A percentile compares a stretch with the other conserved stretches of the same genome.
These are phyloP conservation scores for Litchi chinensis DNA, from an alignment of 345 rosid genomes.

Conservation along the genomic window DNA sequence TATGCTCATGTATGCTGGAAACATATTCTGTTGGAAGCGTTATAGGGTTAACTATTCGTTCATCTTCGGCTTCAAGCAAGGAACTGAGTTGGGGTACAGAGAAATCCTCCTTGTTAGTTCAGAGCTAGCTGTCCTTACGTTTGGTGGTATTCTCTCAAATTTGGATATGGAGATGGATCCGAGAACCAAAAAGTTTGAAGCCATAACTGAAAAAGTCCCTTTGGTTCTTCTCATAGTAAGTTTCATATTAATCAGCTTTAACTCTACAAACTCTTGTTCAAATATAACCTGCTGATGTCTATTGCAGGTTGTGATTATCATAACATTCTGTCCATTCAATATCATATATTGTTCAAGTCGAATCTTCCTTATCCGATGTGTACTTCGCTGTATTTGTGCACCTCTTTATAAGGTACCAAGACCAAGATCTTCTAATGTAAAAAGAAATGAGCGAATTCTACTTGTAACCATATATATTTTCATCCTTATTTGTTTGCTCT, in stretches of 20 bases:
- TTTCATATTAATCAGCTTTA: background rate
- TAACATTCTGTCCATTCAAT: slow-evolving; percentile 65
- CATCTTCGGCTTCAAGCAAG: slow-evolving; percentile 80
- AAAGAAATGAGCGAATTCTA: background rate
- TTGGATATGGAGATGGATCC: slow-evolving; percentile 90
- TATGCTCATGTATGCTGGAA: slow-evolving; percentile 61
- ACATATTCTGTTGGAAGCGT: slow-evolving; percentile 69
- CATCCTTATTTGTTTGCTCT: background rate
- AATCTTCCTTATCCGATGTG: slow-evolving; percentile 50
- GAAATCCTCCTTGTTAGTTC: slow-evolving; percentile 61
- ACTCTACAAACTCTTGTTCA: background rate
- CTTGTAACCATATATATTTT: background rate
- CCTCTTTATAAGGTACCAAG: slow-evolving; percentile 74
- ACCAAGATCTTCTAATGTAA: background rate
- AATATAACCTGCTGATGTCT: background rate
- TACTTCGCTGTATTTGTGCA: slow-evolving; percentile 52
- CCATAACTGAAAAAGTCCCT: slow-evolving; percentile 72
- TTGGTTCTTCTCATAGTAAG: slow-evolving; percentile 60
- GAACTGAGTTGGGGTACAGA: slow-evolving; percentile 64
- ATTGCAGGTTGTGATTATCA: slow-evolving; percentile 48
- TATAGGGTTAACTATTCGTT: slow-evolving; percentile 67
- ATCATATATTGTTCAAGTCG: slow-evolving; percentile 65
- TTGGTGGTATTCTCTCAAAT: slow-evolving; percentile 59
- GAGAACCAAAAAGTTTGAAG: slow-evolving; percentile 49
- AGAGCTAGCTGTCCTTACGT: slow-evolving; percentile 59